Conservation (phyloP, 2,329 filamentous ascomycete genomes). For the Trichophyton verrucosum region DNA sequence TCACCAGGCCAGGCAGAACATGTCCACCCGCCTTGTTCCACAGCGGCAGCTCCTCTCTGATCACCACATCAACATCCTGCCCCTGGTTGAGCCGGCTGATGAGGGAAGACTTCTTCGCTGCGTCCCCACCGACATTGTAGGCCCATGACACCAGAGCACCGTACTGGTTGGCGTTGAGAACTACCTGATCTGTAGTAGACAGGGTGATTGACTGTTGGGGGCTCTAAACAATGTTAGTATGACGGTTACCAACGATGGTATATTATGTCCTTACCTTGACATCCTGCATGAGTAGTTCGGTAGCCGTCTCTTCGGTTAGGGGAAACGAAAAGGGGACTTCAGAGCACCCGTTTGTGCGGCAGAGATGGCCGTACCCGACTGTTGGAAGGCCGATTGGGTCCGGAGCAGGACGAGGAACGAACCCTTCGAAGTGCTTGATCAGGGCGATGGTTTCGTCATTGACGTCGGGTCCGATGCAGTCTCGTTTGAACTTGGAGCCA, state of each 20-base stretch:
- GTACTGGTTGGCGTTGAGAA: conserved; percentile 41
- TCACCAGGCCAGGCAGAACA: conserved; percentile 30
- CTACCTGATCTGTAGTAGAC: conserved; percentile 22
- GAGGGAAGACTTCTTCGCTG: conserved; percentile 30
- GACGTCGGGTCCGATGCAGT: conserved; percentile 17
- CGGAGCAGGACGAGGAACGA: conserved; percentile 20
- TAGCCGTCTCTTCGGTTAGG: neutral
- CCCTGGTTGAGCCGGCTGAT: conserved; percentile 35
- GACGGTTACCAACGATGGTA: too few relatives aligned
- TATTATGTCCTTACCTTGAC: neutral
- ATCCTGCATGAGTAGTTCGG: neutral
- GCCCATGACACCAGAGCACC: conserved; percentile 42
- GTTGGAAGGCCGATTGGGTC: conserved; percentile 39
- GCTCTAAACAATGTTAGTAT: neutral
- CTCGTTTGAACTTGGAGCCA: neutral
- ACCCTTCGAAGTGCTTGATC: conserved; percentile 30
- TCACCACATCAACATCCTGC: conserved; percentile 31
- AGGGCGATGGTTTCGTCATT: conserved; percentile 25
- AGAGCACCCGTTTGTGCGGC: conserved; percentile 19
- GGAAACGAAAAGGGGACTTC: neutral
- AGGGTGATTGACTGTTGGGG: conserved; percentile 19
- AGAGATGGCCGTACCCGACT: conserved; percentile 42
- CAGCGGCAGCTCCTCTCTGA: conserved; percentile 36
- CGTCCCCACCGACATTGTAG: conserved; percentile 28
- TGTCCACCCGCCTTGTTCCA: conserved; percentile 35